phyloP scores from a whole-genome alignment of 1,284 basidiomycete genomes.

The Papiliotrema fonsecae region DNA sequence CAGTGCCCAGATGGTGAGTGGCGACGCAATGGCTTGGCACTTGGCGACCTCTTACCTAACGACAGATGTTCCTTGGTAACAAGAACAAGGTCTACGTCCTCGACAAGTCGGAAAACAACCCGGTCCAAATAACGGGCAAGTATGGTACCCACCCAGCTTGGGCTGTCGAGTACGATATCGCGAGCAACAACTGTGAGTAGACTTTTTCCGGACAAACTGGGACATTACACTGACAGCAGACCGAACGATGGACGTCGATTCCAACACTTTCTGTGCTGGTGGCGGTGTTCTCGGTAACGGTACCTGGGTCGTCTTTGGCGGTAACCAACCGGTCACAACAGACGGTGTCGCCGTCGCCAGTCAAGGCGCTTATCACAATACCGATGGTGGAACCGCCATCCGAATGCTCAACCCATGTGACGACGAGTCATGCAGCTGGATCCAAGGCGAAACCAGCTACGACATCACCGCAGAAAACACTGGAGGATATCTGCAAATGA shows the following conservation, averaged over 20 bases:
- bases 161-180: slow-evolving; percentile 51
- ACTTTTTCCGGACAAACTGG: not conserved
- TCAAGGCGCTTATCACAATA: slow-evolving; percentile 49
- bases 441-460: slow-evolving; percentile 58
- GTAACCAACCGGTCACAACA: slow-evolving; percentile 60
- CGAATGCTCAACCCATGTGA: slow-evolving; percentile 69
- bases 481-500: slow-evolving; percentile 62
- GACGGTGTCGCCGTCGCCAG: slow-evolving; percentile 38
- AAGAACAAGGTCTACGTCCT: slow-evolving; percentile 52
- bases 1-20: slow-evolving; percentile 46
- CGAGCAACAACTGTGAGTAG: slow-evolving; percentile 44
- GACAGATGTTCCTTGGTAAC: slow-evolving; percentile 50
- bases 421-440: slow-evolving; percentile 67
- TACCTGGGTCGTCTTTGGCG: slow-evolving; percentile 52
- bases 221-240: slow-evolving; percentile 12
- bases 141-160: slow-evolving; percentile 46
- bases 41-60: not conserved
- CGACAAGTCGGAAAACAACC: slow-evolving; percentile 55
- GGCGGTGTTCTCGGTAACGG: slow-evolving; percentile 53
- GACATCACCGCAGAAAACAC: slow-evolving; percentile 27
- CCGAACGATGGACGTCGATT: slow-evolving; percentile 64
- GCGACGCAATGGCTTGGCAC: not conserved
- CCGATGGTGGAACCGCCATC: slow-evolving; percentile 62
- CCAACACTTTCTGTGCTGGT: slow-evolving; percentile 70
- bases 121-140: slow-evolving; percentile 53